These are phyloP conservation scores for Rhodosporidiobolus odoratus DNA, from an alignment of 768 basidiomycete species.

Conservation along the genomic window DNA sequence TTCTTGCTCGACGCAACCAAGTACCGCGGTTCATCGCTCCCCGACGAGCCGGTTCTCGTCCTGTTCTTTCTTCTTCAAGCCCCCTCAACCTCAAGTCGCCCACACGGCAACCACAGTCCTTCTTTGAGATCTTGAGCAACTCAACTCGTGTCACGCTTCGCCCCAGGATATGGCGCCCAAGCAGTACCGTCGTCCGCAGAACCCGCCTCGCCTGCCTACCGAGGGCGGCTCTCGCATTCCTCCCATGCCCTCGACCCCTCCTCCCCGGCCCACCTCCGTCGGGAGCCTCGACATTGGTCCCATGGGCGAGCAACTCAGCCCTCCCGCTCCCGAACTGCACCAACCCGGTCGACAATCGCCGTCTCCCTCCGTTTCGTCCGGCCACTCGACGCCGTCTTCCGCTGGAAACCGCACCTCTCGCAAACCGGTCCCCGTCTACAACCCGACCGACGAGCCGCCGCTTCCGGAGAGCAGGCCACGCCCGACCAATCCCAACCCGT, in stretches of 20 bases:
- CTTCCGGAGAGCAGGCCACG: background rate
- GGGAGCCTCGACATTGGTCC: background rate
- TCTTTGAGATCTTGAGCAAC: background rate
- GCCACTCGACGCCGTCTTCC: background rate
- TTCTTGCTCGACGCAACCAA: background rate
- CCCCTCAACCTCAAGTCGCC: background rate
- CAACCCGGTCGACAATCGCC: background rate
- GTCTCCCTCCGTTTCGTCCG: conserved; percentile 9
- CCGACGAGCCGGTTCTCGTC: conserved; percentile 9
- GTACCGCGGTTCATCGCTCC: background rate
- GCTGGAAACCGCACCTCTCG: background rate
- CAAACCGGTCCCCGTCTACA: conserved; percentile 29
- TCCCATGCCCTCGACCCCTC: background rate
- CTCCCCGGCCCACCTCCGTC: background rate
- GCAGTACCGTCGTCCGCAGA: conserved; percentile 24
- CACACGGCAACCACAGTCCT: background rate
- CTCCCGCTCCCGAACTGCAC: background rate
- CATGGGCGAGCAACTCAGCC: background rate
- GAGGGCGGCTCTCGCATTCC: background rate
- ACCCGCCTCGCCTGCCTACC: conserved; percentile 9
- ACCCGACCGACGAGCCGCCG: background rate
- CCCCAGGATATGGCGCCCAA: conserved; percentile 15
- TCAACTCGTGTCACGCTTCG: background rate
- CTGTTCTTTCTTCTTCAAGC: too few relatives aligned
- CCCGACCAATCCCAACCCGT: conserved; percentile 27